Evolutionary conservation across 192 early-diverging fungal species (phyloP).

Genomic region (Podila epigama): DNA sequence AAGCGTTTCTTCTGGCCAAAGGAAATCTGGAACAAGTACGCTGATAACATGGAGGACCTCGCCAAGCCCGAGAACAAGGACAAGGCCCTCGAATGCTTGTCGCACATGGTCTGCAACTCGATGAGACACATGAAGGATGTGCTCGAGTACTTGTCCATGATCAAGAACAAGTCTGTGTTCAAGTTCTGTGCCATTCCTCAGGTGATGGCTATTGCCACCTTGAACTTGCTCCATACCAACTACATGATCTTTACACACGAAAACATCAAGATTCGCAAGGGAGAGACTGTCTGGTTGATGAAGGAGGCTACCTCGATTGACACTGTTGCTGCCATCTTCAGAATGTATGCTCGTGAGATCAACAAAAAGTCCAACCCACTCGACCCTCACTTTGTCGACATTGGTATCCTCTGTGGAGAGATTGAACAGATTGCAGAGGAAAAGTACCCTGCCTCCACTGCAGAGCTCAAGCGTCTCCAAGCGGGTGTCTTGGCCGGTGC

Average conservation of each 20-base stretch:
- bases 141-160: constrained; percentile 81
- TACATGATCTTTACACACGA: constrained; percentile 71
- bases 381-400: constrained; percentile 71
- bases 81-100: constrained; percentile 80
- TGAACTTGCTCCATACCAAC: constrained; percentile 90
- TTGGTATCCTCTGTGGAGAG: constrained; percentile 60
- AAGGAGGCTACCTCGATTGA: constrained; percentile 61
- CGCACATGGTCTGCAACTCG: constrained; percentile 88
- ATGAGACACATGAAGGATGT: constrained; percentile 86
- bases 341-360: constrained; percentile 67
- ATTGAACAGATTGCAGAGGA: constrained; percentile 36
- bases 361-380: constrained; percentile 65
- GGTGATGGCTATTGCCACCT: constrained; percentile 97
- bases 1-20: constrained; percentile 96
- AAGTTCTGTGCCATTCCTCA: constrained; percentile 99
- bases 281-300: constrained; percentile 79
- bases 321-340: constrained; percentile 69
- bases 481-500: constrained; percentile 41
- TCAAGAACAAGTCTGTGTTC: constrained; percentile 85
- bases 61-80: constrained; percentile 70
- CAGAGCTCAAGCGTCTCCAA: constrained; percentile 26
- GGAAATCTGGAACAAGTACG: constrained; percentile 91
- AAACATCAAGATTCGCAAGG: constrained; percentile 94
- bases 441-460: constrained; percentile 37
- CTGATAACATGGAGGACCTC: constrained; percentile 73